Evolutionary conservation across 495 filamentous ascomycete genomes (phyloP).

Genomic region (Xylaria curta): DNA sequence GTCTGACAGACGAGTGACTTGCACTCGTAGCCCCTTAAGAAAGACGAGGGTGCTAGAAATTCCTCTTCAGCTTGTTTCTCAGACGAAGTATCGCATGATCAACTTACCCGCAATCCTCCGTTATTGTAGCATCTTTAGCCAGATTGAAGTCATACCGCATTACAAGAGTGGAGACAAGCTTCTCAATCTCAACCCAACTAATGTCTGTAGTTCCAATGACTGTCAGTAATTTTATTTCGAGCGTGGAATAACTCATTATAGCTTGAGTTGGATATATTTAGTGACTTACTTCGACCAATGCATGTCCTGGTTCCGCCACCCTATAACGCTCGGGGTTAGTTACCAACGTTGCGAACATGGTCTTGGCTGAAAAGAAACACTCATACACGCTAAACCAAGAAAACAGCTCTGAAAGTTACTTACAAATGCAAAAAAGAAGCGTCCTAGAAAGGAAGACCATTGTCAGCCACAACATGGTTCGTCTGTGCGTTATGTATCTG

Average conservation of each 20-base stretch:
- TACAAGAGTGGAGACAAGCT: conserved; percentile 9
- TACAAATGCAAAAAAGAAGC: conserved; percentile 22
- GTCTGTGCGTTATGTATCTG: neutral
- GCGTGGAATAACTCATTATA: neutral
- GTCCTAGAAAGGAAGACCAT: neutral
- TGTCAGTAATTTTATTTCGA: neutral
- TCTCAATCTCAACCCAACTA: conserved; percentile 21
- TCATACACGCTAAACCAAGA: neutral
- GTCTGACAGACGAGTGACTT: neutral
- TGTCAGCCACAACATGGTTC: neutral
- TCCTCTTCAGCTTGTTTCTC: neutral
- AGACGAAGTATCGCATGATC: neutral
- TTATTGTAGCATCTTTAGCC: neutral
- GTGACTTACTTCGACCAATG: conserved; percentile 18
- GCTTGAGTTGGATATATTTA: neutral
- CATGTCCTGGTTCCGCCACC: conserved; percentile 20
- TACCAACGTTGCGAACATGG: neutral
- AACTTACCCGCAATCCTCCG: conserved; percentile 16
- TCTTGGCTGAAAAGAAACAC: neutral
- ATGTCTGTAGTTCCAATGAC: neutral
- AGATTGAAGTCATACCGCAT: conserved; percentile 20
- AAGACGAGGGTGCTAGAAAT: conserved; percentile 7
- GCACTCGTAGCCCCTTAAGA: conserved; percentile 9
- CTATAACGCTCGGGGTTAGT: neutral
- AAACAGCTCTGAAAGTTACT: neutral